phyloP scores from a whole-genome alignment of 768 basidiomycete genomes.

The Pulveroboletus sp. region DNA sequence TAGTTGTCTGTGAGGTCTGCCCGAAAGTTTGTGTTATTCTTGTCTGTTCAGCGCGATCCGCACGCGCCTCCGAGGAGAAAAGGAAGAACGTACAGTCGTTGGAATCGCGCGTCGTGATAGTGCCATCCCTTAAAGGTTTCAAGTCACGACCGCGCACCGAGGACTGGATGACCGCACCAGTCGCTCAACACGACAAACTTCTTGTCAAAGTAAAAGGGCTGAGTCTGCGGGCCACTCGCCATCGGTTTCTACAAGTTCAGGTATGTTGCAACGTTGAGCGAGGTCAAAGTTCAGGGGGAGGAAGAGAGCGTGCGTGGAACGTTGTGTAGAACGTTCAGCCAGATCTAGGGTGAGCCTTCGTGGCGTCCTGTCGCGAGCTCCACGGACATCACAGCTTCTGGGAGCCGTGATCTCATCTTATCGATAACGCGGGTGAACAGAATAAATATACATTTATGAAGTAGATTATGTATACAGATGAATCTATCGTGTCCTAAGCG shows the following conservation, averaged over 20 bases:
- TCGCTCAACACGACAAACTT: slow-evolving; percentile 85
- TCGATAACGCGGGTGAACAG: slow-evolving; percentile 4
- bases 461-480: neutral
- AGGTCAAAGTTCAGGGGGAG: neutral
- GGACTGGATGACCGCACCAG: slow-evolving; percentile 52
- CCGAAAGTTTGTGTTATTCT: neutral
- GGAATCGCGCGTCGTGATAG: slow-evolving; percentile 88
- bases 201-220: slow-evolving; percentile 48
- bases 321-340: neutral
- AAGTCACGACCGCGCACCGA: neutral
- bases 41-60: neutral
- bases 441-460: neutral
- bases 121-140: slow-evolving; percentile 67
- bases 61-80: neutral
- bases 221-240: slow-evolving; percentile 8
- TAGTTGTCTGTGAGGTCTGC: slow-evolving; percentile 85
- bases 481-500: neutral
- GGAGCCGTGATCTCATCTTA: slow-evolving; percentile 11
- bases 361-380: neutral
- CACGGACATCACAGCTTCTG: neutral
- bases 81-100: slow-evolving; percentile 73
- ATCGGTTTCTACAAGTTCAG: slow-evolving; percentile 1
- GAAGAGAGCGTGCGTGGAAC: neutral
- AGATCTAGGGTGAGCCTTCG: neutral
- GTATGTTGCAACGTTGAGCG: neutral